Conservation (phyloP, 1,139 yeast species). For the Hanseniaspora uvarum region DNA sequence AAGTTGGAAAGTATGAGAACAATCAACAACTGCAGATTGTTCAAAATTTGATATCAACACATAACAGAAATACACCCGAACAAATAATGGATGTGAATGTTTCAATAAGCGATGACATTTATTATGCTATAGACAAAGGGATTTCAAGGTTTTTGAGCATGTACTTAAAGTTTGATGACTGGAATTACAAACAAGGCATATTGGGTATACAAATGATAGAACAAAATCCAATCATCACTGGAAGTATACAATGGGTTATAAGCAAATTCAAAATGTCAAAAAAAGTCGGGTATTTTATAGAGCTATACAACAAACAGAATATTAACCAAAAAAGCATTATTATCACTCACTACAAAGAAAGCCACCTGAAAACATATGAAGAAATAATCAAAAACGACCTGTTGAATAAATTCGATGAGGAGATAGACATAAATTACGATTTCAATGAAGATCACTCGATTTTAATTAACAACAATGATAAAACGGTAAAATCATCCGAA, state of each 20-base stretch:
- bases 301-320: not conserved
- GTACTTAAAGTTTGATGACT: not conserved
- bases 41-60: constrained; percentile 1
- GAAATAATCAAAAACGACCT: not conserved
- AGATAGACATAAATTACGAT: not conserved
- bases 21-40: not conserved
- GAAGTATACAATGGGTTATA: not conserved
- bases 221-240: too few relatives aligned
- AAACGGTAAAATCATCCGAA: not conserved
- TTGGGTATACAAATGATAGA: constrained; percentile 4
- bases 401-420: not conserved
- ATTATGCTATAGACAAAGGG: constrained; percentile 2
- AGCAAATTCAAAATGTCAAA: not conserved
- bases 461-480: not conserved
- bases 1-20: constrained; percentile 10
- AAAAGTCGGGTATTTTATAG: not conserved
- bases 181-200: not conserved
- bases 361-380: not conserved
- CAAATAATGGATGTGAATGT: not conserved
- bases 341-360: constrained; percentile 6
- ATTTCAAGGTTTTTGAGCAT: not conserved
- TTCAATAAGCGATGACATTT: not conserved
- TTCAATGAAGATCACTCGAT: not conserved
- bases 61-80: constrained; percentile 9
- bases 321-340: not conserved